Evolutionary conservation across 176 grass and related monocot species (phyloP).

Genomic region (Bromus sterilis): DNA sequence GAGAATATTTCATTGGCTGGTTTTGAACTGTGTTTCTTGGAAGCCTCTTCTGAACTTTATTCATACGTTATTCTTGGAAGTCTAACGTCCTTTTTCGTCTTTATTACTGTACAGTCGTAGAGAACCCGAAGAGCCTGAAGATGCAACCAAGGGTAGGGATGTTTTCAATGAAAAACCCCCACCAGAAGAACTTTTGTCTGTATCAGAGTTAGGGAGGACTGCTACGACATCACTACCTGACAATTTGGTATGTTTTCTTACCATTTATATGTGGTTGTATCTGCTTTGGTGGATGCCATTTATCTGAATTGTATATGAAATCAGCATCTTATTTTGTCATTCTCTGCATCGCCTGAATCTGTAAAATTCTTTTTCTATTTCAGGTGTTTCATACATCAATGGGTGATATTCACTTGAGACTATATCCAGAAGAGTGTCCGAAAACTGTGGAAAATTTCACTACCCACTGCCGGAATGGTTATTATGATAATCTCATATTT

Average conservation of each 20-base stretch:
- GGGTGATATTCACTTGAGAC: conserved; percentile 87
- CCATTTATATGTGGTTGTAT: not conserved
- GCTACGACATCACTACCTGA: conserved; percentile 87
- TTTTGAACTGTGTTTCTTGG: not conserved
- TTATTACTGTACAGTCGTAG: conserved; percentile 50
- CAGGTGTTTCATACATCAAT: conserved; percentile 93
- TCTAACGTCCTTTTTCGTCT: not conserved
- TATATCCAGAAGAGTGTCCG: conserved; percentile 98
- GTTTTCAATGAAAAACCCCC: conserved; percentile 98
- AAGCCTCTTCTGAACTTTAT: not conserved
- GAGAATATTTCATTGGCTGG: not conserved
- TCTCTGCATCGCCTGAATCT: conserved; percentile 1
- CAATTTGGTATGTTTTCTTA: conserved; percentile 57
- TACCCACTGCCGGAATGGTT: conserved; percentile 91
- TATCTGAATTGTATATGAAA: not conserved
- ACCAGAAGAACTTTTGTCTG: conserved; percentile 89
- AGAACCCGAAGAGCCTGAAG: conserved; percentile 96
- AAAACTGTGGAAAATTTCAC: conserved; percentile 99
- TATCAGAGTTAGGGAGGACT: conserved; percentile 88
- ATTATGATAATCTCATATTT: conserved; percentile 98
- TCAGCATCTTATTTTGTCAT: not conserved
- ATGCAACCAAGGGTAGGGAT: conserved; percentile 97
- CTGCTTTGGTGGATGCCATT: not conserved
- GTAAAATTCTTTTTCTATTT: not conserved
- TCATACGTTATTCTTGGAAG: not conserved